Conservation (phyloP, 495 filamentous ascomycete genomes). For the Cercophora samala region DNA sequence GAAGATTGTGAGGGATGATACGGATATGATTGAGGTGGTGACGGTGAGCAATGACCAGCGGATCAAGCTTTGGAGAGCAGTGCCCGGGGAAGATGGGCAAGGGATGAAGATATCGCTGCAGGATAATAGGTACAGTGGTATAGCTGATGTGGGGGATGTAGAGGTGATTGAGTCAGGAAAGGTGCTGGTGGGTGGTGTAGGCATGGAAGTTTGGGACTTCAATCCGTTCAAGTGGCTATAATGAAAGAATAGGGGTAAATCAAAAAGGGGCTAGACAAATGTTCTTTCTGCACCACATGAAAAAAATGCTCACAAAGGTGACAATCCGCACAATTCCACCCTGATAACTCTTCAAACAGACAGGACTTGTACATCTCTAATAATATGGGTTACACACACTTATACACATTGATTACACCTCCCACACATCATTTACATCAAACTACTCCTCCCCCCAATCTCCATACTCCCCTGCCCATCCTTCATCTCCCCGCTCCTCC, state of each 20-base stretch:
- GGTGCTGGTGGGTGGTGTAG: slow-evolving; percentile 27
- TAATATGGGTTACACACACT: neutral
- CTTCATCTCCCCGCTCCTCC: slow-evolving; percentile 89
- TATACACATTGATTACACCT: neutral
- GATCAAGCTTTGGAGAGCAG: slow-evolving; percentile 66
- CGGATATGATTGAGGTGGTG: slow-evolving; percentile 39
- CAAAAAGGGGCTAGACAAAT: neutral
- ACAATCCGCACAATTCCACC: too few species aligned
- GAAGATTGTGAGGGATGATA: slow-evolving; percentile 38
- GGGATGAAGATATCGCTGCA: slow-evolving; percentile 47
- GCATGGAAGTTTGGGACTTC: slow-evolving; percentile 30
- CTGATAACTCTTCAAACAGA: neutral
- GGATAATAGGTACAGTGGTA: slow-evolving; percentile 55
- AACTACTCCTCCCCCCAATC: slow-evolving; percentile 84
- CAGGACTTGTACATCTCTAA: neutral
- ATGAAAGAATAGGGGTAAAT: neutral
- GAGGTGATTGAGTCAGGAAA: slow-evolving; percentile 27
- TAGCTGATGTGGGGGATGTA: slow-evolving; percentile 56
- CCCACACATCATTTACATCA: slow-evolving; percentile 59
- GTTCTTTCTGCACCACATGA: too few species aligned
- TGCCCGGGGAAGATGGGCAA: slow-evolving; percentile 20
- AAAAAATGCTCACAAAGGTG: too few species aligned
- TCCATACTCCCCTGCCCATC: slow-evolving; percentile 86
- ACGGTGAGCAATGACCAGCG: slow-evolving; percentile 78
- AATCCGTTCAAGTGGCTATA: neutral